These are phyloP conservation scores for Raddia distichophylla DNA, from an alignment of 176 grass and related monocot species.

Conservation along the genomic window DNA sequence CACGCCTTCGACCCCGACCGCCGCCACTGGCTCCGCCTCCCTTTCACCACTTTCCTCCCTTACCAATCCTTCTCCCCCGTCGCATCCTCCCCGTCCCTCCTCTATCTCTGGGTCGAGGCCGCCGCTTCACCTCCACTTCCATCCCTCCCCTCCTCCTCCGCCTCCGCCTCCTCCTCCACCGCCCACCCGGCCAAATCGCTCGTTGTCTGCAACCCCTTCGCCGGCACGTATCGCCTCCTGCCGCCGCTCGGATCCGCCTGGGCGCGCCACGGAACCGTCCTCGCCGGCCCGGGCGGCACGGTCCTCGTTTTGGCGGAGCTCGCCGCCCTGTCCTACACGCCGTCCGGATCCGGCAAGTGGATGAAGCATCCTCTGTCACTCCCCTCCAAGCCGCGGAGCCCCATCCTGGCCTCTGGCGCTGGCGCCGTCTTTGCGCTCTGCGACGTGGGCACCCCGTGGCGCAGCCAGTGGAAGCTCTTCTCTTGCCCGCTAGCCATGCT, in stretches of 20 bases:
- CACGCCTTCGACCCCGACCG: slow-evolving; percentile 82
- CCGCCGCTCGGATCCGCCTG: slow-evolving; percentile 95
- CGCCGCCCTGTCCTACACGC: slow-evolving; percentile 76
- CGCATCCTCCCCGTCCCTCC: slow-evolving; percentile 79
- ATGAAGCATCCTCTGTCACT: slow-evolving; percentile 91
- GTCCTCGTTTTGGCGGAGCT: slow-evolving; percentile 92
- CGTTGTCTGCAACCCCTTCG: slow-evolving; percentile 87
- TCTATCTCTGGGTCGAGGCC: slow-evolving; percentile 93
- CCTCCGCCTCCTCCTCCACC: not conserved
- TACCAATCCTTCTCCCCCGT: slow-evolving; percentile 83
- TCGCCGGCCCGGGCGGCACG: slow-evolving; percentile 67
- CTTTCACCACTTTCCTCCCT: slow-evolving; percentile 85
- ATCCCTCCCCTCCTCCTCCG: slow-evolving; percentile 1
- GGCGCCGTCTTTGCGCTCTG: slow-evolving; percentile 79
- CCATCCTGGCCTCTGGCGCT: slow-evolving; percentile 69
- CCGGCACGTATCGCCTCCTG: slow-evolving; percentile 68
- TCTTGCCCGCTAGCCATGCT: slow-evolving; percentile 72
- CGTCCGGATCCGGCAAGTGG: slow-evolving; percentile 61
- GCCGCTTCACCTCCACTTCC: not conserved
- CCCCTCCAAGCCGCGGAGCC: slow-evolving; percentile 90
- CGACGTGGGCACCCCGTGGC: slow-evolving; percentile 92
- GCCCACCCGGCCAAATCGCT: slow-evolving; percentile 74
- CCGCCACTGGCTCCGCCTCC: slow-evolving; percentile 80
- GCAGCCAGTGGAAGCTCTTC: slow-evolving; percentile 98
- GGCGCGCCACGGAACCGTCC: slow-evolving; percentile 97